Base-by-base conservation (phyloP, 305 asterid species). In the Stenogyne calaminthoides region DNA sequence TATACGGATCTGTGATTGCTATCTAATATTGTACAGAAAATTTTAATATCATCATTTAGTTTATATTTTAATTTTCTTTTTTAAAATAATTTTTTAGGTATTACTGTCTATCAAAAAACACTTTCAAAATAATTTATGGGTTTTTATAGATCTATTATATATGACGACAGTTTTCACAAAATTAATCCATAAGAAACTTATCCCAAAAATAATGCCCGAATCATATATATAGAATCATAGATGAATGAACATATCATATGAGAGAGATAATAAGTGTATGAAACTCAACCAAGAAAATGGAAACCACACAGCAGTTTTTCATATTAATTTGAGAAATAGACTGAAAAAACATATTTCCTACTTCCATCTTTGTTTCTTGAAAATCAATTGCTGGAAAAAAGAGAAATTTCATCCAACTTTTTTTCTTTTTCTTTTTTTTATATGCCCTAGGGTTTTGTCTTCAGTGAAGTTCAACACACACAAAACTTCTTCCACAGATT, bases 381-480 rank as follows among this genome's bases (percentile, higher is more conserved):
- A 66, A 46, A 46, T 46, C 25, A 42, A 2, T 40, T n/a, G 9
- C 37, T 42, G 39, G 20, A 64, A 64, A 64, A 11, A 10, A n/a
- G 16, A 7, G 14, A 20, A 22, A 20, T 40, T n/a, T n/a, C n/a
- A n/a, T n/a, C n/a, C n/a, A n/a, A n/a, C n/a, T n/a, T n/a, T n/a
- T n/a, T n/a, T n/a, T n/a, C n/a, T n/a, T n/a, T n/a, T n/a, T n/a
- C n/a, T n/a, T n/a, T n/a, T n/a, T n/a, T n/a, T n/a, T n/a, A n/a
- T n/a, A n/a, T 34, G 61, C 2, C 57, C 16, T 75, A 76, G 80
- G 73, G 80, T 64, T 70, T 63, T 19, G n/a, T 3, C 42, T n/a
- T 39, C 44, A 6, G n/a, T 12, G 19, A 60, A 67, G 18, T 7
- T 46, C 18, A 69, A 22, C 34, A 37, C 67, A n/a, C 36, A 27